Percentiles rank a stretch among this genome's conserved stretches.
These are phyloP conservation scores for Geotrichum histeridarum DNA, from an alignment of 1,139 yeast species.

Conservation along the genomic window DNA sequence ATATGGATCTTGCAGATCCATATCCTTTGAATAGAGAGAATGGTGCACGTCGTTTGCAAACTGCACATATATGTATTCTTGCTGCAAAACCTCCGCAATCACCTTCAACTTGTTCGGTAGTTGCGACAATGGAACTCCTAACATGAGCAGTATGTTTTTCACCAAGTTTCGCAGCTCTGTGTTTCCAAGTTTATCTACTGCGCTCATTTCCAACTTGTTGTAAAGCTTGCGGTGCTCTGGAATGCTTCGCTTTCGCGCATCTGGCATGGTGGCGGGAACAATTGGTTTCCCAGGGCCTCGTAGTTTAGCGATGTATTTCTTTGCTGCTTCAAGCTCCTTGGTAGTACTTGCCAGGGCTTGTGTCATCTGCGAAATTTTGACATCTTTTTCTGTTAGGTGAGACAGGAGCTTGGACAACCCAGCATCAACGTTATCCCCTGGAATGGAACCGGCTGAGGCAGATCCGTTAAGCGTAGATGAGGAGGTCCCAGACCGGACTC, in stretches of 20 bases:
- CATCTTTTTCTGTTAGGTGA: conserved; percentile 7
- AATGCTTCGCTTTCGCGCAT: not conserved
- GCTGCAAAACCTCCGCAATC: conserved; percentile 30
- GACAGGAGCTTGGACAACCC: conserved; percentile 1
- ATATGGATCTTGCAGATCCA: conserved; percentile 1
- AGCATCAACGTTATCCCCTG: not conserved
- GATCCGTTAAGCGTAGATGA: not conserved
- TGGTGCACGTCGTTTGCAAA: conserved; percentile 33
- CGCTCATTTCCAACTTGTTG: conserved; percentile 27
- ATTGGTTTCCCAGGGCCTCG: conserved; percentile 6
- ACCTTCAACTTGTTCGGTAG: conserved; percentile 32
- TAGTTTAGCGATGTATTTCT: conserved; percentile 1
- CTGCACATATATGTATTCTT: conserved; percentile 31
- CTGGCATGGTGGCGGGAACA: conserved; percentile 17
- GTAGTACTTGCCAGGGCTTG: not conserved
- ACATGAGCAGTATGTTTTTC: conserved; percentile 31
- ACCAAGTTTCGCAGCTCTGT: conserved; percentile 34
- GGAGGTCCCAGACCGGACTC: not conserved
- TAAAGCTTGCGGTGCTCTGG: conserved; percentile 20
- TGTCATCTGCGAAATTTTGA: not conserved
- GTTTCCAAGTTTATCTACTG: conserved; percentile 29
- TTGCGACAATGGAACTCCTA: conserved; percentile 34
- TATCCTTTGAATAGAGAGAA: conserved; percentile 1
- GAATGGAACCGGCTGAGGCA: not conserved
- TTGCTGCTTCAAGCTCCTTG: conserved; percentile 8